Base-by-base conservation (phyloP, 306 rosid species). In the Delonix regia region DNA sequence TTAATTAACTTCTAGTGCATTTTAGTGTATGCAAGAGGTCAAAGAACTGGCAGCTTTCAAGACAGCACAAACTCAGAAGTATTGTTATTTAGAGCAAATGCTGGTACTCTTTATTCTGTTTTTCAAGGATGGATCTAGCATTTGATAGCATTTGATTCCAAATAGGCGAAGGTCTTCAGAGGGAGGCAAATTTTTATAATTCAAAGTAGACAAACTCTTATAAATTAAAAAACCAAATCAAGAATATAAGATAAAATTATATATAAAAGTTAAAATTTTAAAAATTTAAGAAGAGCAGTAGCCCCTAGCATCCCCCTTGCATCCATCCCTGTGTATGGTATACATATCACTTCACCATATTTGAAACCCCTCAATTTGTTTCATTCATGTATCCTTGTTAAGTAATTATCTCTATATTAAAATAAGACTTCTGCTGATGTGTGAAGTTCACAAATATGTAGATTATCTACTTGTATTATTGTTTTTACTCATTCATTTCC, bases 11-110 rank as follows among this genome's bases (percentile, higher is more conserved):
- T 81, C 34, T 38, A 22, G 0, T 48, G 22, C 34, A 16, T 80
- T 33, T 76, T 59, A 91, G 97, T 80, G 84, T 76, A 62, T 74
- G 74, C 85, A 84, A 81, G 93, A 86, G 80, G 81, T 84, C 42
- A 83, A 81, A 73, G 94, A 90, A 83, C 78, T 86, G 2, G 78
- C 61, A 67, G 70, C 66, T 78, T 88, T 80, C 47, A 84, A 80
- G 59, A 21, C 71, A 75, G 76, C 72, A 44, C 90, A 88, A 36
- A 68, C 76, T 36, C 64, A 69, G 60, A 87, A 76, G 76, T 88
- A 63, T 62, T 49, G 70, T 78, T 41, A 39, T 78, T 64, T 95
- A 62, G 89, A 91, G 80, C 78, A 85, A 14, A 87, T 85, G 77
- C 88, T 87, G 97, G 97, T 89, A 91, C 21, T 49, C 39, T 38